A percentile compares a stretch with the other conserved stretches of the same genome.
Evolutionary conservation across 345 rosid species (phyloP).

Genomic region (Barbarea vulgaris): DNA sequence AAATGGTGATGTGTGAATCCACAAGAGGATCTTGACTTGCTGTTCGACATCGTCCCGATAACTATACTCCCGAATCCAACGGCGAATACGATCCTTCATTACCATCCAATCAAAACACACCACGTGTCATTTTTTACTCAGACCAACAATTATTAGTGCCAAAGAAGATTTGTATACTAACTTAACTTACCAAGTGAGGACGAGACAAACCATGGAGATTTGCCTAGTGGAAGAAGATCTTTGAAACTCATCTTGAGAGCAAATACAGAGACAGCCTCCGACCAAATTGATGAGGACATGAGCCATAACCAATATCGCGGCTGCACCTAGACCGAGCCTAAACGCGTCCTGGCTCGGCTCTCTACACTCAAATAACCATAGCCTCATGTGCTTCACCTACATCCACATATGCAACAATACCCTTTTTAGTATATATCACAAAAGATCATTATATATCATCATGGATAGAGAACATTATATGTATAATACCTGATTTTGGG

Average conservation of each 20-base stretch:
- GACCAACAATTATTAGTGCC: neutral
- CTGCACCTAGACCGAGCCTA: conserved; percentile 79
- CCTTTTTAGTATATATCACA: neutral
- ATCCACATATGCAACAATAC: neutral
- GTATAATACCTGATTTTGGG: conserved; percentile 68
- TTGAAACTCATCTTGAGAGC: conserved; percentile 82
- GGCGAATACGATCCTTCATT: conserved; percentile 70
- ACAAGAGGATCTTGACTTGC: conserved; percentile 76
- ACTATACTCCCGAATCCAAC: conserved; percentile 71
- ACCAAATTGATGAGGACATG: conserved; percentile 71
- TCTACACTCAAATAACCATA: conserved; percentile 88
- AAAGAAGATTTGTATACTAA: neutral
- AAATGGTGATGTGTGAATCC: conserved; percentile 90
- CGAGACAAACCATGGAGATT: conserved; percentile 70
- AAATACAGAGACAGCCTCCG: conserved; percentile 82
- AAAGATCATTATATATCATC: too few relatives aligned
- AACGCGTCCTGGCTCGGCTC: conserved; percentile 86
- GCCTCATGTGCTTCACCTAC: conserved; percentile 80
- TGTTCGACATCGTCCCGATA: conserved; percentile 76
- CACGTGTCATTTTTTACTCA: conserved; percentile 4
- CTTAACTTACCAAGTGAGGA: conserved; percentile 68
- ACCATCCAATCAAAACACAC: conserved; percentile 7
- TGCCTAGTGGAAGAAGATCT: conserved; percentile 68
- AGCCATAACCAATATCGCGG: conserved; percentile 60
- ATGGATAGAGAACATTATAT: neutral